phyloP scores from a whole-genome alignment of 2,329 filamentous ascomycete genomes.

The Magnaporthiopsis rhizophila region DNA sequence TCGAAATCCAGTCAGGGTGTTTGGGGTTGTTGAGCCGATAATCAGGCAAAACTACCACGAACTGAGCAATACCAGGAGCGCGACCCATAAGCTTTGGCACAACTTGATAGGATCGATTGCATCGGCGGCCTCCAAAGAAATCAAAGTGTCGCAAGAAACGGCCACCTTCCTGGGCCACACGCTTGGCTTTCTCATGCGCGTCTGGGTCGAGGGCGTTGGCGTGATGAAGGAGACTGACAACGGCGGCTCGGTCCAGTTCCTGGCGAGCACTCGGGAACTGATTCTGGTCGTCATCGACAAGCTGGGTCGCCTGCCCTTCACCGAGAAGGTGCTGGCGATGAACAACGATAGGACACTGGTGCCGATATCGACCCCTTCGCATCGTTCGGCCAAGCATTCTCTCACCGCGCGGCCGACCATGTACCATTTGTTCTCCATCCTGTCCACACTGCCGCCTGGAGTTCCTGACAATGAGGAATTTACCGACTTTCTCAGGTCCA shows the following conservation, averaged over 20 bases:
- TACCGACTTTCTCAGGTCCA: conserved; percentile 36
- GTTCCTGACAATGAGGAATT: conserved; percentile 38
- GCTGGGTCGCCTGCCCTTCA: conserved; percentile 54
- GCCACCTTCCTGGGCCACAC: conserved; percentile 69
- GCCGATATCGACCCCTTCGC: conserved; percentile 58
- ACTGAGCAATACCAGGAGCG: conserved; percentile 51
- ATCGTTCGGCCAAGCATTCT: conserved; percentile 44
- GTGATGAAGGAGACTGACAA: conserved; percentile 36
- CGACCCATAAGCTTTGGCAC: conserved; percentile 47
- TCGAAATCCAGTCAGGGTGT: conserved; percentile 57
- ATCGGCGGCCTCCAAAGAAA: conserved; percentile 70
- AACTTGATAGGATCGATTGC: conserved; percentile 55
- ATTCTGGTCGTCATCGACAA: conserved; percentile 39
- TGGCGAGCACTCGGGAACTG: conserved; percentile 45
- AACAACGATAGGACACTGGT: conserved; percentile 47
- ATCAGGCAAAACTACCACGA: conserved; percentile 55
- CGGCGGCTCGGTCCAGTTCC: conserved; percentile 38
- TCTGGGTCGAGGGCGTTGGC: conserved; percentile 58
- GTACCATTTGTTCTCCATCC: conserved; percentile 55
- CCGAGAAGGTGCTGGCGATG: conserved; percentile 49
- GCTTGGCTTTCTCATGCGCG: conserved; percentile 57
- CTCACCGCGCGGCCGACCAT: conserved; percentile 51
- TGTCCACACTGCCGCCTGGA: conserved; percentile 43
- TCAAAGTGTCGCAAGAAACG: conserved; percentile 79
- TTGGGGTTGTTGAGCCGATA: conserved; percentile 52